Evolutionary conservation across 2,329 filamentous ascomycete species (phyloP), one percentile per base, ranked within the genome.

Genomic region (Sporothrix variecibatus): DNA sequence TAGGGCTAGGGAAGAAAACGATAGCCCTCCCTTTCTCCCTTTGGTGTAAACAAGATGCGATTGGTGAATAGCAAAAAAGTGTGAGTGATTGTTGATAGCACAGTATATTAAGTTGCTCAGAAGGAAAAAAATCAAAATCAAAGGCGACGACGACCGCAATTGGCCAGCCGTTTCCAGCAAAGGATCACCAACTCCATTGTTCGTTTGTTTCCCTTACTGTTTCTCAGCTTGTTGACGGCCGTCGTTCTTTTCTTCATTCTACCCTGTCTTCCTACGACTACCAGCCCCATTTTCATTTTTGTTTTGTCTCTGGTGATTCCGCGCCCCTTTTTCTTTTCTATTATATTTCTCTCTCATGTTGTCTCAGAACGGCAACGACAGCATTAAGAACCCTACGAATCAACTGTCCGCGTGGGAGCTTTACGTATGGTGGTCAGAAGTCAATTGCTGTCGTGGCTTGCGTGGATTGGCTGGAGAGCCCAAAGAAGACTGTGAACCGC

Each of bases 401-500:
- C 67, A 56, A 11, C 20, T 69, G 28, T 12, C 46, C n/a, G n/a
- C 62, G 12, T 23, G 38, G 6, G 11, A 28, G 6, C 38, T 20
- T 17, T 9, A 9, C 23, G 38, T 20, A 15, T 65, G 23, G n/a
- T 67, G 23, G 60, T 46, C 38, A 26, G 38, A 46, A 67, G 38
- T 46, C 38, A 43, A 20, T 46, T 65, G 62, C 38, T 67, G 43
- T 69, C 67, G 67, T 69, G 67, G 67, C 67, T 38, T 20, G n/a
- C 46, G 67, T 53, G 49, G 46, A 69, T 28, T 69, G 67, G 67
- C 40, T 67, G 62, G 60, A 46, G 6, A 38, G 1, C 8, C 11
- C 2, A 40, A 3, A 40, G 7, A 46, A 3, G n/a, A n/a, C 34
- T 9, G n/a, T 64, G n/a, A 26, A 38, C 62, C 62, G 38, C 62